Base-by-base conservation (phyloP, 306 rosid species). In the Prunus salicina region DNA sequence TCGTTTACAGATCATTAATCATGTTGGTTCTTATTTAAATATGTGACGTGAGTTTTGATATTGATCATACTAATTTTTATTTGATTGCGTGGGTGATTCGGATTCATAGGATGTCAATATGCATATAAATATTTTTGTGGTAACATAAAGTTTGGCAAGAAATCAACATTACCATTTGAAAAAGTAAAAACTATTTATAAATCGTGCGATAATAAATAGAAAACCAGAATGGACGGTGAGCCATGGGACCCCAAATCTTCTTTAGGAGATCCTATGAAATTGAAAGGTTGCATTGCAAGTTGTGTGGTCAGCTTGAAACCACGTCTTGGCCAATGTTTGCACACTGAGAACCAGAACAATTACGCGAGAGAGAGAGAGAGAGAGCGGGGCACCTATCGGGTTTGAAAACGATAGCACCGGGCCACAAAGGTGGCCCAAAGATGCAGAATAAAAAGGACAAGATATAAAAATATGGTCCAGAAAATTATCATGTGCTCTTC, bases 231-330 rank as follows among this genome's bases (percentile, higher is more conserved):
- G 75, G 75, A 4, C 75, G 65, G 75, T 71, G 65, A 55, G 22
- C 18, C 3, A 22, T 72, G 76, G 67, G 76, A 72, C 76, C 76
- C 56, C 18, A 22, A 43, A 72, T 72, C 67, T 71, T 38, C n/a
- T 41, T 72, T 43, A 1, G 56, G 43, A 41, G 24, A 72, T 72
- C 61, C 34, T 72, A 8, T 15, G 55, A 12, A 9, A 5, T 55
- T 57, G 76, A 52, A 72, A 34, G 76, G 16, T 55, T 55, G 76
- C 76, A 38, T 14, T 32, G 32, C 14, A 71, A 72, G 9, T 7
- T 43, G 4, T 72, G 41, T 2, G 76, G 9, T 34, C 66, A 12
- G 32, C 34, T 13, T 27, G 41, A 30, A 62, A 62, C 67, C 67
- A 62, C 67, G 67, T 15, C 41, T 6, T 30, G 62, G 62, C 11